Conservation (phyloP, 768 basidiomycete species). For the Artomyces pyxidatus region DNA sequence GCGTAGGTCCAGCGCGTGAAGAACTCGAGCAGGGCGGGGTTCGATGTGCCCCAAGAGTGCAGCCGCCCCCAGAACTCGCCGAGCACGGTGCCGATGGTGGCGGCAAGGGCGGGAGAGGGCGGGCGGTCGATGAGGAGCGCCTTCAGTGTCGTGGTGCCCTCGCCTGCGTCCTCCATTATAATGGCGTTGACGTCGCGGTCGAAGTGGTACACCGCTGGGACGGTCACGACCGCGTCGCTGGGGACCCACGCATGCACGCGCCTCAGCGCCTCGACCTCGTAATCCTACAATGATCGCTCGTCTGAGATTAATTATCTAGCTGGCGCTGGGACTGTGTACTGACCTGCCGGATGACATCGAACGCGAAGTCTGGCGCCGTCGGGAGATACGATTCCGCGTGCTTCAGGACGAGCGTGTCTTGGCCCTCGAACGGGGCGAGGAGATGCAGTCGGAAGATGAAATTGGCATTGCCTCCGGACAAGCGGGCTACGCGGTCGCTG, state of each 20-base stretch:
- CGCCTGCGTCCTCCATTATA: slow-evolving; percentile 58
- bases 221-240: slow-evolving; percentile 32
- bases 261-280: slow-evolving; percentile 42
- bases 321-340: background rate
- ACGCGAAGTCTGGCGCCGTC: slow-evolving; percentile 16
- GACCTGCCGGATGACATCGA: slow-evolving; percentile 50
- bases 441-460: slow-evolving; percentile 51
- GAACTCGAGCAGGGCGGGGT: background rate
- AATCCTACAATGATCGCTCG: slow-evolving; percentile 22
- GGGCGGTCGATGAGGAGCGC: slow-evolving; percentile 27
- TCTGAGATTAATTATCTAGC: background rate
- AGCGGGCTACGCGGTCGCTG: slow-evolving; percentile 27
- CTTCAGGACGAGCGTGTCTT: slow-evolving; percentile 47
- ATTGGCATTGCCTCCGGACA: slow-evolving; percentile 49
- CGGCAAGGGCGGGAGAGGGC: slow-evolving; percentile 23
- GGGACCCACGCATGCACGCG: slow-evolving; percentile 33
- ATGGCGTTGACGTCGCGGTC: slow-evolving; percentile 43
- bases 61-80: slow-evolving; percentile 48
- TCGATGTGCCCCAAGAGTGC: slow-evolving; percentile 38
- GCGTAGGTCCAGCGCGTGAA: slow-evolving; percentile 27
- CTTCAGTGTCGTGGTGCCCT: slow-evolving; percentile 31
- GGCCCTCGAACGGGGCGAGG: slow-evolving; percentile 30
- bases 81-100: slow-evolving; percentile 42
- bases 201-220: slow-evolving; percentile 41
- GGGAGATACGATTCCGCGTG: slow-evolving; percentile 35